Percentiles rank a stretch among this genome's conserved stretches.
Evolutionary conservation across 2,329 filamentous ascomycete genomes (phyloP).

Genomic region (Daldinia sp.): DNA sequence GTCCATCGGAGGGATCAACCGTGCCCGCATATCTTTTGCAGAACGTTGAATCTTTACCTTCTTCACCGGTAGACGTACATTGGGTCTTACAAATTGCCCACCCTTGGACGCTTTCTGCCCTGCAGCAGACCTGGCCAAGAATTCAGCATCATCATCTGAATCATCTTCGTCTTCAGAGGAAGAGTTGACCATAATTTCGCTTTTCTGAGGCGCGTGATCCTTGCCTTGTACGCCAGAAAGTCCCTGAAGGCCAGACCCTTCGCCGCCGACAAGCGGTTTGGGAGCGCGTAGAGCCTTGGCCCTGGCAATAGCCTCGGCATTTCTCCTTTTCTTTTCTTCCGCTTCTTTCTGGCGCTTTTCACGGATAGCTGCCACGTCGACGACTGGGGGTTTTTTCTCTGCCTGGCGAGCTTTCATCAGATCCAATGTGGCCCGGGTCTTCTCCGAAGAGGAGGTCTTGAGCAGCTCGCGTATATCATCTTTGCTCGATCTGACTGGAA

Average conservation of each 20-base stretch:
- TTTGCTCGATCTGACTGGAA: constrained; percentile 55
- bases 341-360: constrained; percentile 80
- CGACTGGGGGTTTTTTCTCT: constrained; percentile 53
- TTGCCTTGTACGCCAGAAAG: constrained; percentile 79
- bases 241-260: constrained; percentile 81
- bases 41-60: constrained; percentile 85
- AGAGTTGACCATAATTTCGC: constrained; percentile 91
- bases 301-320: constrained; percentile 77
- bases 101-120: constrained; percentile 61
- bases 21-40: constrained; percentile 92
- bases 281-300: constrained; percentile 71
- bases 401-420: constrained; percentile 57
- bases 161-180: constrained; percentile 80
- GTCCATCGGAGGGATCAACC: constrained; percentile 89
- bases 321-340: constrained; percentile 78
- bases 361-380: constrained; percentile 69
- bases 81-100: constrained; percentile 64
- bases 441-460: constrained; percentile 60
- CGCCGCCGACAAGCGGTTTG: constrained; percentile 71
- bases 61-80: constrained; percentile 79
- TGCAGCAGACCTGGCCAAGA: constrained; percentile 61
- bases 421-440: constrained; percentile 59
- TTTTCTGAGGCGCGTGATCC: constrained; percentile 78
- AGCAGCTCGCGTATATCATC: constrained; percentile 62
- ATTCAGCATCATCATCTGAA: constrained; percentile 69